These are phyloP conservation scores for Fusarium mexicanum DNA, from an alignment of 2,329 filamentous ascomycete species.

Conservation along the genomic window DNA sequence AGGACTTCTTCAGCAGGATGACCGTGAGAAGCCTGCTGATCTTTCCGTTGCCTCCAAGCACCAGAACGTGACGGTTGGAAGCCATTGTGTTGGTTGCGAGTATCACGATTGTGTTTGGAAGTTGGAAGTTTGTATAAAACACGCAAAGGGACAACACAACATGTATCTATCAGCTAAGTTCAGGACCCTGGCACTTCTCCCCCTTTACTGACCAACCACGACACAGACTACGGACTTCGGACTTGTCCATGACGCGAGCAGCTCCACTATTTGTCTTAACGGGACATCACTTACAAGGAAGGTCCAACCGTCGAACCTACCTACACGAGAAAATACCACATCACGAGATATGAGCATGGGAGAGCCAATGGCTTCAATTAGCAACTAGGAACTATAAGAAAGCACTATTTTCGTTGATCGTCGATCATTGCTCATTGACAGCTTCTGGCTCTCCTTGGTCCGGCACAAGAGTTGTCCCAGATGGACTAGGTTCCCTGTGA, in stretches of 20 bases:
- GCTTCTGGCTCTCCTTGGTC: neutral
- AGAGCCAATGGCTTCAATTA: neutral
- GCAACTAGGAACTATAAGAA: neutral
- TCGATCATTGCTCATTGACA: neutral
- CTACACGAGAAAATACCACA: neutral
- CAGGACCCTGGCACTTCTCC: slow-evolving; percentile 10
- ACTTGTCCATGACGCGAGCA: slow-evolving; percentile 34
- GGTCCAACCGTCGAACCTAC: neutral
- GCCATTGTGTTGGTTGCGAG: slow-evolving; percentile 19
- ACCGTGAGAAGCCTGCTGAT: slow-evolving; percentile 76
- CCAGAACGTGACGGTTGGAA: slow-evolving; percentile 60
- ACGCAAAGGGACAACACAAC: slow-evolving; percentile 1
- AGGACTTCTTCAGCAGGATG: slow-evolving; percentile 73
- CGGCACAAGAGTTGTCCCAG: neutral
- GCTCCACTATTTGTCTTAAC: slow-evolving; percentile 30
- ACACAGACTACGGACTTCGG: slow-evolving; percentile 25
- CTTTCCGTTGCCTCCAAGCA: slow-evolving; percentile 82
- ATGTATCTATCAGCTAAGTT: slow-evolving; percentile 1
- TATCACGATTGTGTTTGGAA: neutral
- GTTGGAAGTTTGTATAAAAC: slow-evolving; percentile 17
- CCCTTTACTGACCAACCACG: slow-evolving; percentile 10
- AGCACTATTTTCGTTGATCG: neutral
- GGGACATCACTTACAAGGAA: neutral
- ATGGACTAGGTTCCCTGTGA: neutral
- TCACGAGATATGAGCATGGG: neutral